Evolutionary conservation across 371 early-diverging fungal genomes (phyloP).

Genomic region (Lichtheimia corymbifera): DNA sequence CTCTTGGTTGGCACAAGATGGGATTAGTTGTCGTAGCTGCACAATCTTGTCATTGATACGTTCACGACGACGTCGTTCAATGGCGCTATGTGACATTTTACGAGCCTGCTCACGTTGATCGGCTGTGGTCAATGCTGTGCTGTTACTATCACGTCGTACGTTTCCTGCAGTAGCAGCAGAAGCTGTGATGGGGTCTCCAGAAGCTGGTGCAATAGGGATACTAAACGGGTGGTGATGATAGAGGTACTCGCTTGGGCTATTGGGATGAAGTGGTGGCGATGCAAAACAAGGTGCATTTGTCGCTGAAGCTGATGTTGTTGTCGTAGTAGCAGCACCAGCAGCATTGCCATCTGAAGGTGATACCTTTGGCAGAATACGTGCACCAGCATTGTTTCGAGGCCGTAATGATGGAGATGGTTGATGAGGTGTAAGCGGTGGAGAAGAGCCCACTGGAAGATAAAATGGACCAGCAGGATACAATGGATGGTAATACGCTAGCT

Average conservation of each 20-base stretch:
- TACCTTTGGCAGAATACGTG: conserved; percentile 12
- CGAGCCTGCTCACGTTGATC: conserved; percentile 59
- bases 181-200: background rate
- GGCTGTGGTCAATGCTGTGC: conserved; percentile 23
- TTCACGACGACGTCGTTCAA: conserved; percentile 76
- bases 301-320: background rate
- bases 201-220: conserved; percentile 3
- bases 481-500: conserved; percentile 14
- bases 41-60: conserved; percentile 72
- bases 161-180: background rate
- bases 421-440: conserved; percentile 10
- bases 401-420: conserved; percentile 1
- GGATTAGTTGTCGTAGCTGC: conserved; percentile 46
- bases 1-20: conserved; percentile 63
- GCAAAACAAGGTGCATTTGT: background rate
- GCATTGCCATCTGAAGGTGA: no score
- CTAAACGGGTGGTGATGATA: conserved; percentile 9
- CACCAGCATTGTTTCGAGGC: background rate
- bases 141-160: background rate
- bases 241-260: background rate
- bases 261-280: conserved; percentile 12
- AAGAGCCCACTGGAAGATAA: conserved; percentile 15
- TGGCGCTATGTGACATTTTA: conserved; percentile 78
- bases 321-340: background rate
- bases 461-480: conserved; percentile 17